These are phyloP conservation scores for Boletus reticuloceps DNA, from an alignment of 768 basidiomycete species.

Conservation along the genomic window DNA sequence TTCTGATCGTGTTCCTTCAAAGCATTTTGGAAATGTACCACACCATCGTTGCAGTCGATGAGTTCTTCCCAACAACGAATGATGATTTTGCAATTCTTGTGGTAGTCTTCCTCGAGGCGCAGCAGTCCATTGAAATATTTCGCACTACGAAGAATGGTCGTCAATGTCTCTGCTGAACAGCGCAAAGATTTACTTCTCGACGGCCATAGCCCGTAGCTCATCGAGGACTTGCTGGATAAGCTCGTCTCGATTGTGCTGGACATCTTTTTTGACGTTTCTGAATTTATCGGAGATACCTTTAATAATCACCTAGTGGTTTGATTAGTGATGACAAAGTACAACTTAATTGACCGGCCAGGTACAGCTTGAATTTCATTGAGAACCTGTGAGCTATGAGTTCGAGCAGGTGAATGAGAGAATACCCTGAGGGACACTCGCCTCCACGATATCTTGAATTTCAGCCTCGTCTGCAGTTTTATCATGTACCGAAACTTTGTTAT, in stretches of 20 bases:
- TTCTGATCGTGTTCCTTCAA: slow-evolving; percentile 50
- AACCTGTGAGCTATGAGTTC: slow-evolving; percentile 33
- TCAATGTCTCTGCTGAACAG: slow-evolving; percentile 2
- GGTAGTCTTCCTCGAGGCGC: slow-evolving; percentile 54
- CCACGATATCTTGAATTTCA: slow-evolving; percentile 38
- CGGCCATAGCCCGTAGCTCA: slow-evolving; percentile 43
- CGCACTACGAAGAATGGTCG: slow-evolving; percentile 34
- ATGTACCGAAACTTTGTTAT: background rate
- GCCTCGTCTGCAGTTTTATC: slow-evolving; percentile 4
- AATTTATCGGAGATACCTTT: slow-evolving; percentile 47
- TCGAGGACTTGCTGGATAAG: slow-evolving; percentile 46
- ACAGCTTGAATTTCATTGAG: slow-evolving; percentile 51
- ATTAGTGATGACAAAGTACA: slow-evolving; percentile 14
- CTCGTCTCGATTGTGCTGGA: slow-evolving; percentile 42
- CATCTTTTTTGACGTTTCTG: slow-evolving; percentile 43
- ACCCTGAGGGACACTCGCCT: slow-evolving; percentile 32
- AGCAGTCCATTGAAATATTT: slow-evolving; percentile 53
- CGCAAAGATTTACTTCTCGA: slow-evolving; percentile 20
- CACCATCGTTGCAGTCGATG: slow-evolving; percentile 37
- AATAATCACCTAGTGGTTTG: slow-evolving; percentile 42
- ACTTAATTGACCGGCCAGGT: background rate
- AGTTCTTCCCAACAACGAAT: slow-evolving; percentile 42
- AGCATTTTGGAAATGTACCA: slow-evolving; percentile 34
- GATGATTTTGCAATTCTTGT: slow-evolving; percentile 40
- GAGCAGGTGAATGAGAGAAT: background rate